Conservation (phyloP, 129 eudicot species). For the Saposhnikovia divaricata region DNA sequence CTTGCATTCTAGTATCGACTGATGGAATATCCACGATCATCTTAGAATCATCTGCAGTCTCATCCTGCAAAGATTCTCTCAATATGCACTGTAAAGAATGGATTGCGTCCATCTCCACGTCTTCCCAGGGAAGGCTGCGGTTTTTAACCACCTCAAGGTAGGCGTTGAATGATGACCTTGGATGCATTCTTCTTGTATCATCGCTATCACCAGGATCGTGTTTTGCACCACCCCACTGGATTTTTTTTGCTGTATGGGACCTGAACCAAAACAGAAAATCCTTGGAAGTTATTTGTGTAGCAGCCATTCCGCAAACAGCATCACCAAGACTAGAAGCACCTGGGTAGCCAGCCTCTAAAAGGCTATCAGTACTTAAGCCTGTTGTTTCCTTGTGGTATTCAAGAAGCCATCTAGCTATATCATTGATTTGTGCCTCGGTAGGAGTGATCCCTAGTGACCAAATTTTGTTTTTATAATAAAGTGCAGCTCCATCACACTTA, state of each 20-base stretch:
- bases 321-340: conserved; percentile 53
- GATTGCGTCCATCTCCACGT: conserved; percentile 86
- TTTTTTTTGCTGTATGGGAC: conserved; percentile 74
- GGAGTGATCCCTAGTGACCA: conserved; percentile 78
- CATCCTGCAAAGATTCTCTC: conserved; percentile 64
- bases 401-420: conserved; percentile 66
- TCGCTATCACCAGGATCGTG: conserved; percentile 71
- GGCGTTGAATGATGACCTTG: conserved; percentile 78
- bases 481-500: conserved; percentile 81
- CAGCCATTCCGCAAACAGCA: conserved; percentile 87
- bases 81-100: conserved; percentile 76
- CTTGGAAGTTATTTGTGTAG: conserved; percentile 52
- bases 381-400: conserved; percentile 56
- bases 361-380: conserved; percentile 80
- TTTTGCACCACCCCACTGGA: conserved; percentile 94
- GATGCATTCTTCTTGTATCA: conserved; percentile 73
- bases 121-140: conserved; percentile 86
- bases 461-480: conserved; percentile 48
- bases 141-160: conserved; percentile 75
- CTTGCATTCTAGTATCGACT: conserved; percentile 34
- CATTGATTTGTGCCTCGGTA: conserved; percentile 56
- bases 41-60: conserved; percentile 32
- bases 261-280: conserved; percentile 85
- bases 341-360: conserved; percentile 77
- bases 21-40: conserved; percentile 64